A percentile compares a stretch with the other conserved stretches of the same genome.
These are phyloP conservation scores for Asterophora lycoperdoides DNA, from an alignment of 768 basidiomycete species.

Conservation along the genomic window DNA sequence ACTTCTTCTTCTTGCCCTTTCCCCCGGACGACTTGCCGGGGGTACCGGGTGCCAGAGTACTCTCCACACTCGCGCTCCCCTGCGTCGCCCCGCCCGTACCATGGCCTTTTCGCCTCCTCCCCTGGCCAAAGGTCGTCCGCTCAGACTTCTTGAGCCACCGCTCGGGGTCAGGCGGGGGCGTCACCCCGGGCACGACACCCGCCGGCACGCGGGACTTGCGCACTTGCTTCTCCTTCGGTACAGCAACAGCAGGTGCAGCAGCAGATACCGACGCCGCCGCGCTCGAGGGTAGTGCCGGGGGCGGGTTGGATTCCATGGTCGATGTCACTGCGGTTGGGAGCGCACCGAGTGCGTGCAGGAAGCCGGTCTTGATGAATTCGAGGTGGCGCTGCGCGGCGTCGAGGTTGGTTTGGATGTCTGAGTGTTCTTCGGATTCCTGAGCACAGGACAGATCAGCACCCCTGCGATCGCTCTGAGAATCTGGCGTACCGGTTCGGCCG, in stretches of 20 bases:
- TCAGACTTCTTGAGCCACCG: slow-evolving; percentile 88
- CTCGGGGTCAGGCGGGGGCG: slow-evolving; percentile 81
- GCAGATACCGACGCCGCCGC: slow-evolving; percentile 27
- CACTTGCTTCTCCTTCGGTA: slow-evolving; percentile 42
- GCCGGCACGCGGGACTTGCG: slow-evolving; percentile 67
- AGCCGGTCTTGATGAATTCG: slow-evolving; percentile 76
- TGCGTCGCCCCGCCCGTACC: slow-evolving; percentile 66
- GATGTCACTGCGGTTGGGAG: slow-evolving; percentile 49
- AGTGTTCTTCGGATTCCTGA: slow-evolving; percentile 82
- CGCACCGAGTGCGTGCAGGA: slow-evolving; percentile 57
- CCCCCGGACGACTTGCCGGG: slow-evolving; percentile 38
- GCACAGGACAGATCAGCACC: slow-evolving; percentile 4
- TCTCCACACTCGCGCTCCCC: slow-evolving; percentile 46
- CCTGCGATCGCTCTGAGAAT: neutral
- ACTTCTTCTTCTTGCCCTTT: slow-evolving; percentile 72
- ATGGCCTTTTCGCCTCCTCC: slow-evolving; percentile 49
- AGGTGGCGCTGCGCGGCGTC: slow-evolving; percentile 77
- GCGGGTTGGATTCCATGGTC: slow-evolving; percentile 57
- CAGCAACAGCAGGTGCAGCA: slow-evolving; percentile 24
- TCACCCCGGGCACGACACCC: slow-evolving; percentile 74
- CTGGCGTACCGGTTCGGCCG: slow-evolving; percentile 69
- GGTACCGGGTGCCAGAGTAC: slow-evolving; percentile 25
- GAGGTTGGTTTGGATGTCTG: slow-evolving; percentile 84
- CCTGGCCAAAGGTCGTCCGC: slow-evolving; percentile 53
- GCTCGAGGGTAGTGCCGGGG: slow-evolving; percentile 43